A percentile compares a stretch with the other conserved stretches of the same genome.
phyloP scores from a whole-genome alignment of 139 green algal species.

The Mychonastes homosphaera region DNA sequence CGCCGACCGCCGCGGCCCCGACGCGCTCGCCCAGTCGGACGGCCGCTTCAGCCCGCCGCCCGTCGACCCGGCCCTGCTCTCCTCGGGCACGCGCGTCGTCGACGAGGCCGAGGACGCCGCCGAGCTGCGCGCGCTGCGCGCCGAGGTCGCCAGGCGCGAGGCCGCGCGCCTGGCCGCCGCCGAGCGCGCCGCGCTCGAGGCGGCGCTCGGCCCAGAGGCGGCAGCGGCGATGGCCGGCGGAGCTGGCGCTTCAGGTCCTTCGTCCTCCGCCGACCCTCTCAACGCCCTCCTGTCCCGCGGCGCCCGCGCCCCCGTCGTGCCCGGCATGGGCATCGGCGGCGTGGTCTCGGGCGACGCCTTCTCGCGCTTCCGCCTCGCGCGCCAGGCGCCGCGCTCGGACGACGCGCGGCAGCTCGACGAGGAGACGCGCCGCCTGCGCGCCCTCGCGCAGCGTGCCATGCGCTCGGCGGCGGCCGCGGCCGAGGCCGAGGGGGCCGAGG shows the following conservation, averaged over 20 bases:
- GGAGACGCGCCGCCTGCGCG: conserved; percentile 21
- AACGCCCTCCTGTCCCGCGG: too few species aligned
- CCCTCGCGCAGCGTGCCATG: conserved; percentile 1
- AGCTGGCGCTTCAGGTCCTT: too few species aligned
- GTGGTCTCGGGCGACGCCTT: neutral
- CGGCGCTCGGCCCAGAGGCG: too few species aligned
- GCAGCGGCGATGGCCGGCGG: too few species aligned
- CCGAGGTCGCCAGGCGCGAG: conserved; percentile 29
- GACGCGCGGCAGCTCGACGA: conserved; percentile 18
- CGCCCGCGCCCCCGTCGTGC: too few species aligned
- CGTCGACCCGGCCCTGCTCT: conserved; percentile 29
- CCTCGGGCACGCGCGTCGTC: conserved; percentile 40
- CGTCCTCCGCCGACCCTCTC: too few species aligned
- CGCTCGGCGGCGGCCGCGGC: conserved; percentile 7
- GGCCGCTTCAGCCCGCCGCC: conserved; percentile 52
- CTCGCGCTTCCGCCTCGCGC: neutral
- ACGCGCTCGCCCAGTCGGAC: conserved; percentile 15
- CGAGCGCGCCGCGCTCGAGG: conserved; percentile 11
- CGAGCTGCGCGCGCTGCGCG: conserved; percentile 46
- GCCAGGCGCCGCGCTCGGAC: conserved; percentile 12
- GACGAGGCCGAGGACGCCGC: conserved; percentile 60
- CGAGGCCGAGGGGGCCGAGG: conserved; percentile 4
- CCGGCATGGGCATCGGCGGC: neutral
- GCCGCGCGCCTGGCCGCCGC: conserved; percentile 22
- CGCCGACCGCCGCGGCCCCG: neutral